Conservation (phyloP, 2,329 filamentous ascomycete genomes). For the Cladosporium sp. region DNA sequence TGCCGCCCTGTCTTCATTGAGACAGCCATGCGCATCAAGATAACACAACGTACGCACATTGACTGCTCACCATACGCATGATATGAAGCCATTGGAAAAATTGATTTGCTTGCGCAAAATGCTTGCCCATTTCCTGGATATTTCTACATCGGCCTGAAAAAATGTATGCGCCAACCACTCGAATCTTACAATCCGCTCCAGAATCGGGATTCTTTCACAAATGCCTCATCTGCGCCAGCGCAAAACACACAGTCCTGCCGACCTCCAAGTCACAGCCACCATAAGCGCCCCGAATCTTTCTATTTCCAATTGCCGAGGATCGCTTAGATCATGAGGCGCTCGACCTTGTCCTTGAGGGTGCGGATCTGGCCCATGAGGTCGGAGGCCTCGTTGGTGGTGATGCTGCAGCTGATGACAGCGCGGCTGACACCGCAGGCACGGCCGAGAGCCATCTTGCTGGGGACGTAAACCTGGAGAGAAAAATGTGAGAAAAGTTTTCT, state of each 20-base stretch:
- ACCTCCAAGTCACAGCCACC: neutral
- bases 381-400: slow-evolving; percentile 88
- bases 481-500: neutral
- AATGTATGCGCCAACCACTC: slow-evolving; percentile 11
- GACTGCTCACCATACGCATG: neutral
- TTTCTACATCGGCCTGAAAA: slow-evolving; percentile 6
- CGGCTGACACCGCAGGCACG: slow-evolving; percentile 87
- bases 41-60: neutral
- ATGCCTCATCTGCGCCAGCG: slow-evolving; percentile 6
- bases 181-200: slow-evolving; percentile 11
- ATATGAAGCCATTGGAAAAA: neutral
- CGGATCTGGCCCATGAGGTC: slow-evolving; percentile 88
- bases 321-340: slow-evolving; percentile 82
- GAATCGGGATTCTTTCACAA: slow-evolving; percentile 11
- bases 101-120: slow-evolving; percentile 13
- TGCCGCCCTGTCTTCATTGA: neutral
- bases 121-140: neutral
- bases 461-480: slow-evolving; percentile 40
- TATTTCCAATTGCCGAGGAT: neutral
- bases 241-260: slow-evolving; percentile 1
- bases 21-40: too few species aligned
- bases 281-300: neutral
- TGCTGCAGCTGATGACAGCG: slow-evolving; percentile 80
- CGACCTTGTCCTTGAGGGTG: slow-evolving; percentile 89
- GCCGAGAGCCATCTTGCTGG: slow-evolving; percentile 78